phyloP scores from a whole-genome alignment of 2,329 filamentous ascomycete species.

The Ophiostoma pallidulum region DNA sequence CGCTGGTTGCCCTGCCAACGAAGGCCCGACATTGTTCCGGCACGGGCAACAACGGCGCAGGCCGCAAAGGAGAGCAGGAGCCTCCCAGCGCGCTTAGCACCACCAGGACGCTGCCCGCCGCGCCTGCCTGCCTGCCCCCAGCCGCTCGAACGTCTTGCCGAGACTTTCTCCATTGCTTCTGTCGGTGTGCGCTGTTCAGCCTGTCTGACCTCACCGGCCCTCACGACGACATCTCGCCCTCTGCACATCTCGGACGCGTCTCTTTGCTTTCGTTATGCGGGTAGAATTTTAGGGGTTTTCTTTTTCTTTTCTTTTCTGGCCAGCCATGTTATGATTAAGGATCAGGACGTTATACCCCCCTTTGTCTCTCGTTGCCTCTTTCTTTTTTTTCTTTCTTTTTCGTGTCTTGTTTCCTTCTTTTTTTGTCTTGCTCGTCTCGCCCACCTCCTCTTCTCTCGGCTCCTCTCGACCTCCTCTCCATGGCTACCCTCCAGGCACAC shows the following conservation, averaged over 20 bases:
- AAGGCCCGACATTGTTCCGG: constrained; percentile 12
- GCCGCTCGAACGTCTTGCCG: too few relatives aligned
- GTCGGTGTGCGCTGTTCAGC: neutral
- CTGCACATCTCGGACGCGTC: neutral
- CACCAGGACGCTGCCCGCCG: too few relatives aligned
- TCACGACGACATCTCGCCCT: neutral
- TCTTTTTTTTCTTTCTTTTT: constrained; percentile 19
- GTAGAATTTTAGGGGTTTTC: constrained; percentile 16
- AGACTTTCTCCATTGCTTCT: too few relatives aligned
- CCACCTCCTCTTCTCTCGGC: neutral
- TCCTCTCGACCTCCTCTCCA: constrained; percentile 15
- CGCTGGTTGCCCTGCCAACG: constrained; percentile 15
- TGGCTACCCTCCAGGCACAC: constrained; percentile 31
- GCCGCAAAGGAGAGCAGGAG: too few relatives aligned
- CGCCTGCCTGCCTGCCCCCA: too few relatives aligned
- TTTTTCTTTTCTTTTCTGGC: constrained; percentile 7
- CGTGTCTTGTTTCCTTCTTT: neutral
- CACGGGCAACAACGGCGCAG: constrained; percentile 7
- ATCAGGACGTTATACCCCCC: constrained; percentile 24
- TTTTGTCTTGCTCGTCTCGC: constrained; percentile 8
- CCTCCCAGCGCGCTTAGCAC: too few relatives aligned
- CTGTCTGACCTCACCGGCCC: neutral
- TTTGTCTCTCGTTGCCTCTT: constrained; percentile 4
- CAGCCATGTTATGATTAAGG: constrained; percentile 28
- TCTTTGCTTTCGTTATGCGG: constrained; percentile 18